Percentiles rank a stretch among this genome's conserved stretches.
Evolutionary conservation across 148 eudicot genomes (phyloP).

Genomic region (Nepenthes mirabilis): DNA sequence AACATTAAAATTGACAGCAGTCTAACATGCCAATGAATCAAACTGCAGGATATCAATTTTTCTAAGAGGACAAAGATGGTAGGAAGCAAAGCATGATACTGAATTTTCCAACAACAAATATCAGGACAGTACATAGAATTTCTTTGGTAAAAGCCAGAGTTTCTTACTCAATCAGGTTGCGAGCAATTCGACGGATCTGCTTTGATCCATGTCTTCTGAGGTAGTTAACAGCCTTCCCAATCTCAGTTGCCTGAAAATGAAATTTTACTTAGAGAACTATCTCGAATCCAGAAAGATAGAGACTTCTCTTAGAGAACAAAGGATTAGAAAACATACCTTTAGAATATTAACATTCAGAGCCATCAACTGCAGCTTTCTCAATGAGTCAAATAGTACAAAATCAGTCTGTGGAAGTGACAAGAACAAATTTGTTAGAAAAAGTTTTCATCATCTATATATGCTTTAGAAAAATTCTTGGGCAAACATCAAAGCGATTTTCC

Average conservation of each 20-base stretch:
- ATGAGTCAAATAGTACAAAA: slow-evolving; percentile 49
- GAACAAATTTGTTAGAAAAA: neutral
- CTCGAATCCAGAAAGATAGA: slow-evolving; percentile 2
- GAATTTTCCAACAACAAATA: too few relatives aligned
- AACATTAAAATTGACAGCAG: too few relatives aligned
- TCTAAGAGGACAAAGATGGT: too few relatives aligned
- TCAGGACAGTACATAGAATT: too few relatives aligned
- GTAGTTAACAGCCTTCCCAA: slow-evolving; percentile 73
- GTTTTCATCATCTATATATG: neutral
- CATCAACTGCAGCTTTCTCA: slow-evolving; percentile 83
- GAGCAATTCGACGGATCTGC: slow-evolving; percentile 52
- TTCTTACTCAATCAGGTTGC: slow-evolving; percentile 58
- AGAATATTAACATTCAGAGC: slow-evolving; percentile 54
- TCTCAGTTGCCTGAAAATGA: slow-evolving; percentile 66
- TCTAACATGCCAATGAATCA: too few relatives aligned
- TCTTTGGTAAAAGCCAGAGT: slow-evolving; percentile 2
- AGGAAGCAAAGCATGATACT: too few relatives aligned
- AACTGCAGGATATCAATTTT: too few relatives aligned
- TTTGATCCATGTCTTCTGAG: slow-evolving; percentile 49
- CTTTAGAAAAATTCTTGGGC: neutral
- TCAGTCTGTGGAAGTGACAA: slow-evolving; percentile 41
- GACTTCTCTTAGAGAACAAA: slow-evolving; percentile 1
- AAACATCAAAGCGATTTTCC: neutral
- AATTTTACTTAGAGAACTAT: neutral
- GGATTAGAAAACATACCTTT: slow-evolving; percentile 35